phyloP scores from a whole-genome alignment of 1,139 yeast genomes.

The Taphrina communis region DNA sequence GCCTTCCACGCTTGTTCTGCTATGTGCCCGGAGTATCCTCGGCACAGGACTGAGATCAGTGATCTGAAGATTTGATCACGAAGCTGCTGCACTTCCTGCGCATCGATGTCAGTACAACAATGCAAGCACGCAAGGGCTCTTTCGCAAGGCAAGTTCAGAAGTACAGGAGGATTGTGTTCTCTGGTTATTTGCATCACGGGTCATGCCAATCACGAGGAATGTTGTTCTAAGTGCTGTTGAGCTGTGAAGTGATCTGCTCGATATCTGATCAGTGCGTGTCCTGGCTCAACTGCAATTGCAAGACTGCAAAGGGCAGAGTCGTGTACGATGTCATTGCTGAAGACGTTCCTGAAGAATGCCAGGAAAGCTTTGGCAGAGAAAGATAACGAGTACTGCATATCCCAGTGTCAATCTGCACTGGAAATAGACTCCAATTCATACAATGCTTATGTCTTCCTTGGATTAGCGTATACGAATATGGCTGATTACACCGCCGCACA shows the following conservation, averaged over 20 bases:
- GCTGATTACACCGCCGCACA: conserved; percentile 57
- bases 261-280: no score
- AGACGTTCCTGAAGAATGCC: conserved; percentile 32
- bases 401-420: conserved; percentile 48
- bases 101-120: neutral
- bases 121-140: neutral
- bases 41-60: neutral
- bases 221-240: no score
- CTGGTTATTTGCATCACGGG: no score
- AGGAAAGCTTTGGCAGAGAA: conserved; percentile 30
- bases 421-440: conserved; percentile 64
- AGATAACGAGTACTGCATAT: conserved; percentile 22
- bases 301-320: neutral
- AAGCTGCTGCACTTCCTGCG: neutral
- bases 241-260: no score
- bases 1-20: neutral
- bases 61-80: neutral
- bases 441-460: conserved; percentile 64
- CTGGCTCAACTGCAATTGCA: no score
- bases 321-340: conserved; percentile 10
- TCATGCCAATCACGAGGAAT: no score
- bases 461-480: conserved; percentile 62
- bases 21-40: neutral
- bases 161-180: no score
- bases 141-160: no score